Evolutionary conservation across 164 flowering plant genomes (phyloP), one percentile per base, ranked within the genome.

Genomic region (Hamamelis virginiana): DNA sequence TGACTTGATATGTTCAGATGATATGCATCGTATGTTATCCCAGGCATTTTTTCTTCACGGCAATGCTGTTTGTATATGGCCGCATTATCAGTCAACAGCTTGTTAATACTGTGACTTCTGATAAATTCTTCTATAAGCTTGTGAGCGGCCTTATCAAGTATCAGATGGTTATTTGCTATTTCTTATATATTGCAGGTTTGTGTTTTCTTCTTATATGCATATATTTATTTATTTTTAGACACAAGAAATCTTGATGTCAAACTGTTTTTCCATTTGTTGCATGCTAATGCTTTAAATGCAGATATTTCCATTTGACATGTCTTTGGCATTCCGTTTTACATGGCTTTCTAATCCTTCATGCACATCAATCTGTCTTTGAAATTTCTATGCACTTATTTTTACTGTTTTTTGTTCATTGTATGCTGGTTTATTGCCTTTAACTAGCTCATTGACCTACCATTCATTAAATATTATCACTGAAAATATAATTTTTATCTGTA

Each of bases 1-100:
- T 22, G 59, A 56, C 59, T 4, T 56, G 23, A 56, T 19, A 56
- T 56, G 59, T 13, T 56, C 28, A 33, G 41, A 33, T 33, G 41
- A 33, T 33, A 45, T 63, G n/a, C 52, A 18, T 64, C 15, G 6
- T 64, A 9, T 56, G 59, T 46, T 72, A 18, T 76, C 47, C 16
- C 86, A 94, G 97, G 98, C 91, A 94, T 81, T 94, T 94, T 68
- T 94, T 94, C 90, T 91, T 94, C 91, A 91, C 97, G 0, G 95
- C 92, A 22, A 83, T 94, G 97, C 74, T 94, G 55, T 94, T 90
- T 76, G 95, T 88, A 1, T 90, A 94, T 76, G 98, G 97, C 4
- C 91, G 95, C 38, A 82, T 94, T 64, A 88, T 94, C 72, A 89
- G 89, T 75, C 96, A 90, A 71, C 91, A 85, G 65, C 90, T 91